Percentiles rank a stretch among this genome's conserved stretches.
Evolutionary conservation across 1,139 yeast species (phyloP).

Genomic region (Kodamaea plutei): DNA sequence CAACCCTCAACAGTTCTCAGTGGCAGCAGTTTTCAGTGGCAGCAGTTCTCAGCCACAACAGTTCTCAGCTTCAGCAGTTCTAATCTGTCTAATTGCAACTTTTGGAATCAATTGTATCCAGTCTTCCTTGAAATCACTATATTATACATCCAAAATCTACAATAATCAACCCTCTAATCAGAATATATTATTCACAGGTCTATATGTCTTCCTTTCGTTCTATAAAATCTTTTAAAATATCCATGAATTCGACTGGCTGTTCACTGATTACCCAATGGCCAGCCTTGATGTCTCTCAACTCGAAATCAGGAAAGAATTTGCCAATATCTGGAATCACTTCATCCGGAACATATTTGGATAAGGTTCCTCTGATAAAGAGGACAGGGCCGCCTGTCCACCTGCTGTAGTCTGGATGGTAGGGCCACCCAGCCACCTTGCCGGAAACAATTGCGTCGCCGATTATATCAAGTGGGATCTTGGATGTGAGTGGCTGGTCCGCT

Average conservation of each 20-base stretch:
- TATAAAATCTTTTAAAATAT: constrained; percentile 53
- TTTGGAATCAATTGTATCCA: too few species aligned
- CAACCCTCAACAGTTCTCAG: too few species aligned
- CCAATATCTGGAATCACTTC: constrained; percentile 76
- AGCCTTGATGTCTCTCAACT: constrained; percentile 66
- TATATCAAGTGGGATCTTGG: constrained; percentile 68
- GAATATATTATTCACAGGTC: too few species aligned
- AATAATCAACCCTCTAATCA: neutral
- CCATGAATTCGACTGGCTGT: constrained; percentile 66
- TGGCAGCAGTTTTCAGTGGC: too few species aligned
- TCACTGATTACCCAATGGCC: constrained; percentile 94
- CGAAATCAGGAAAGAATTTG: constrained; percentile 73
- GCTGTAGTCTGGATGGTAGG: constrained; percentile 51
- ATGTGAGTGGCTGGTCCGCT: constrained; percentile 31
- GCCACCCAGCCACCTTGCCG: constrained; percentile 74
- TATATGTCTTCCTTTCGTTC: constrained; percentile 54
- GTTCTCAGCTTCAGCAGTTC: too few species aligned
- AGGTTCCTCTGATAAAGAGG: constrained; percentile 74
- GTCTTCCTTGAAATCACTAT: too few species aligned
- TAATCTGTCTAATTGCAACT: too few species aligned
- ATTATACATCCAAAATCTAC: neutral
- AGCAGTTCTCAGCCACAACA: too few species aligned
- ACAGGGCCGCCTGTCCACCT: constrained; percentile 66
- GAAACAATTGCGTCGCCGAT: constrained; percentile 59
- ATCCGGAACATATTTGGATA: constrained; percentile 80